Percentiles rank a stretch among this genome's conserved stretches.
phyloP scores from a whole-genome alignment of 371 early-diverging fungal genomes.

The Mortierella polycephala region DNA sequence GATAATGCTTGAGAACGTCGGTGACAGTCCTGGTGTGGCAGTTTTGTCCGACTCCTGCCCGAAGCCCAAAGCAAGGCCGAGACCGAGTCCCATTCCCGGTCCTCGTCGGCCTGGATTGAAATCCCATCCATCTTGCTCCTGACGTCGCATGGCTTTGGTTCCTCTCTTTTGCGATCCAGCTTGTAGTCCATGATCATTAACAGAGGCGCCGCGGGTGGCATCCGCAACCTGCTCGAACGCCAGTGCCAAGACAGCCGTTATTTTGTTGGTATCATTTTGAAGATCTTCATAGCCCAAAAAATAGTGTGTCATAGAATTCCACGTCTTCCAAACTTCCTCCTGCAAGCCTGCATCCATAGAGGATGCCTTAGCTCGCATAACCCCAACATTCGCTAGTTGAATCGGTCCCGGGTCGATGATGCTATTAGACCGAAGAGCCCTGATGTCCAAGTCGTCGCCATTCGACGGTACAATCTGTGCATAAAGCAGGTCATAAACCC shows the following conservation, averaged over 20 bases:
- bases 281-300: slow-evolving; percentile 1
- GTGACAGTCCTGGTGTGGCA: background rate
- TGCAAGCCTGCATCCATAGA: slow-evolving; percentile 8
- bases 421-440: slow-evolving; percentile 3
- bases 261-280: background rate
- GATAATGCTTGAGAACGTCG: no score
- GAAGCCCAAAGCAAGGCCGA: slow-evolving; percentile 11
- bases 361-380: slow-evolving; percentile 44
- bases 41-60: background rate
- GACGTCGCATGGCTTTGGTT: background rate
- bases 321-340: slow-evolving; percentile 33
- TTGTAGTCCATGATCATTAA: background rate
- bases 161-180: background rate
- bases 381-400: slow-evolving; percentile 43
- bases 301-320: slow-evolving; percentile 23
- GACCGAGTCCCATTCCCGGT: background rate
- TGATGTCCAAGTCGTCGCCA: background rate
- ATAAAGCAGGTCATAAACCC: slow-evolving; percentile 46
- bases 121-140: slow-evolving; percentile 17
- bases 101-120: slow-evolving; percentile 17
- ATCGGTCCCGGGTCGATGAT: slow-evolving; percentile 39
- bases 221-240: slow-evolving; percentile 44
- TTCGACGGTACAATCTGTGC: slow-evolving; percentile 9
- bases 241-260: slow-evolving; percentile 15
- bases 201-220: slow-evolving; percentile 5